Evolutionary conservation across 768 basidiomycete genomes (phyloP), one percentile per base, ranked within the genome.

Genomic region (Trametes elegans): DNA sequence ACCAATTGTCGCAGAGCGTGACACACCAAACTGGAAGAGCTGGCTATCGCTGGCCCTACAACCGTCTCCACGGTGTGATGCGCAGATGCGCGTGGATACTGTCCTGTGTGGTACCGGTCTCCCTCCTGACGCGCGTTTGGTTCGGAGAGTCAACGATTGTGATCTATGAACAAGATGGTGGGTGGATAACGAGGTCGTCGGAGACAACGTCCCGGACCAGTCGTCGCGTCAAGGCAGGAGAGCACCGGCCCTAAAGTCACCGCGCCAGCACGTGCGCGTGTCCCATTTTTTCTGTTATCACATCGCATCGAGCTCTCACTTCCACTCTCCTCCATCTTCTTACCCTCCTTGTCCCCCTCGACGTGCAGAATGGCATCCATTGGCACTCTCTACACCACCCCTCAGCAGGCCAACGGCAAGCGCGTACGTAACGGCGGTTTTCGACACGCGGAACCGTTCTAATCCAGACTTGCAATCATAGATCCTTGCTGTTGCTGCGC

Each of bases 331-430:
- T n/a, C n/a, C 55, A 57, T 29, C 60, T 51, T 46, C 62, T 28
- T 62, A n/a, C n/a, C 60, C 51, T 64, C 72, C 36, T 74, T 48
- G 62, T 46, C 63, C 29, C 57, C 62, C 55, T 55, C 56, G 60
- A 27, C 51, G 51, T 42, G 52, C 68, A 71, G 75, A 73, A 84
- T 79, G 77, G 73, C 79, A 55, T 77, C 85, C 48, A 71, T 75
- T 57, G 86, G 86, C 63, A 90, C 84, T 58, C 77, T 90, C 53
- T 88, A 79, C 75, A 79, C 82, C 7, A 64, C 65, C 29, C 72
- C 76, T 5, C 21, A 21, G 14, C 76, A 82, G 62, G 57, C 61
- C 49, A 67, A 71, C 50, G 78, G 77, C 60, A 79, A 75, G 67
- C 64, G 75, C 57, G 87, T 87, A 66, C 29, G 79, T 76, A 27